These are phyloP conservation scores for Globisporangium paroecandrum DNA, from an alignment of 352 stramenopile species.

Conservation along the genomic window DNA sequence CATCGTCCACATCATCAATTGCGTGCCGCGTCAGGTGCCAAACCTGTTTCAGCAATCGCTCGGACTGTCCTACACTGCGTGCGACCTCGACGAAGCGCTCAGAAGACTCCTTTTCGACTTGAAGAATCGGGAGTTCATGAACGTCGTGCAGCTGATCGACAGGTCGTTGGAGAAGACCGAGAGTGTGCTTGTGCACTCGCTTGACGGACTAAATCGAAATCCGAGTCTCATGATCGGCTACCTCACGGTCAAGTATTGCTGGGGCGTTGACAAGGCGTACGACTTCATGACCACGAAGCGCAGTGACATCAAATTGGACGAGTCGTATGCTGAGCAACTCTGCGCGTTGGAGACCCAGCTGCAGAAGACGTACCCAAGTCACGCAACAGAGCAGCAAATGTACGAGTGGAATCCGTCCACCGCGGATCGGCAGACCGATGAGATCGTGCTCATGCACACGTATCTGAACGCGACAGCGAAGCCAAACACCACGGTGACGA, in stretches of 20 bases:
- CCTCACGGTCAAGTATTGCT: slow-evolving; percentile 92
- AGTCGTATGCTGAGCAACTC: slow-evolving; percentile 76
- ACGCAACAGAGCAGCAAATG: slow-evolving; percentile 57
- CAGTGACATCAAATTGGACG: slow-evolving; percentile 78
- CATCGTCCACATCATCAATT: slow-evolving; percentile 91
- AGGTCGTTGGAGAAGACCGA: slow-evolving; percentile 77
- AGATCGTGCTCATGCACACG: slow-evolving; percentile 75
- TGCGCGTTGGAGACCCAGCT: slow-evolving; percentile 63
- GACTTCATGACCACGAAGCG: slow-evolving; percentile 89
- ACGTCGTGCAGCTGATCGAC: slow-evolving; percentile 76
- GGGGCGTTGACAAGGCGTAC: slow-evolving; percentile 90
- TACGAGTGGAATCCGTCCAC: slow-evolving; percentile 63
- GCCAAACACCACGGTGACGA: slow-evolving; percentile 9
- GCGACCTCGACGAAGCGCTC: slow-evolving; percentile 69
- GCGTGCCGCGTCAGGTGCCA: slow-evolving; percentile 84
- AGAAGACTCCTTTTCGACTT: slow-evolving; percentile 71
- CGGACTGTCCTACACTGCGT: slow-evolving; percentile 77
- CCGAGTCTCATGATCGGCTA: slow-evolving; percentile 86
- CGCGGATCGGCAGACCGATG: slow-evolving; percentile 49
- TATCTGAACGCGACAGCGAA: slow-evolving; percentile 55
- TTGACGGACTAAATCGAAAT: slow-evolving; percentile 78
- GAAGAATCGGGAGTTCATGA: slow-evolving; percentile 83
- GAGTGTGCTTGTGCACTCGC: slow-evolving; percentile 86
- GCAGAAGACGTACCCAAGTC: slow-evolving; percentile 36
- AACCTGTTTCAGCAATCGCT: slow-evolving; percentile 90